These are phyloP conservation scores for Cladophialophora bantiana DNA, from an alignment of 2,329 filamentous ascomycete genomes.

Conservation along the genomic window DNA sequence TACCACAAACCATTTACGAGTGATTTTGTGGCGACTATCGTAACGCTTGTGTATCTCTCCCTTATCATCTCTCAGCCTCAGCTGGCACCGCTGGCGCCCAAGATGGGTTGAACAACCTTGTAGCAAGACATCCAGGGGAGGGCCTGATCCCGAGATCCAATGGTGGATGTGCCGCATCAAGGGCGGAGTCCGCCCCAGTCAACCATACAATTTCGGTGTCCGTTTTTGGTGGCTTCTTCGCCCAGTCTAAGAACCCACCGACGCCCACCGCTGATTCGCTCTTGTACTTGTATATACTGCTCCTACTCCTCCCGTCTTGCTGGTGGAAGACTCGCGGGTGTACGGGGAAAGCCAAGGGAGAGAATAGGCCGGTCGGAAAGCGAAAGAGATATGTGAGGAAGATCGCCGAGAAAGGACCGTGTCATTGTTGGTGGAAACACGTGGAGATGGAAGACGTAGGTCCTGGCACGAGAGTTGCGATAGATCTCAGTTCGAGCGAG, in stretches of 20 bases:
- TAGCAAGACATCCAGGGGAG: conserved; percentile 10
- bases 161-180: conserved; percentile 17
- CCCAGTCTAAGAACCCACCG: conserved; percentile 9
- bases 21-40: conserved; percentile 20
- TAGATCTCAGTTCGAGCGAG: neutral
- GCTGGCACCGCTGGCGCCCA: conserved; percentile 24
- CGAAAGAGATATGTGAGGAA: neutral
- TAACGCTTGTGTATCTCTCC: conserved; percentile 21
- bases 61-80: conserved; percentile 32
- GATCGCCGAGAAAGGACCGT: conserved; percentile 3
- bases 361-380: neutral
- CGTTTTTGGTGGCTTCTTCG: conserved; percentile 25
- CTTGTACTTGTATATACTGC: neutral
- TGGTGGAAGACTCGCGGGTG: neutral
- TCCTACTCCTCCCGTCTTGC: conserved; percentile 3
- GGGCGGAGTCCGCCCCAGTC: conserved; percentile 33
- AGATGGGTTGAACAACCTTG: conserved; percentile 4
- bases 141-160: conserved; percentile 25
- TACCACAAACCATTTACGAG: conserved; percentile 16
- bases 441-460: neutral
- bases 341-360: neutral
- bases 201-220: conserved; percentile 36
- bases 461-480: neutral
- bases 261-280: neutral
- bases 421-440: neutral